Evolutionary conservation across 1,284 basidiomycete species (phyloP).

Genomic region (Cutaneotrichosporon spelunceum): DNA sequence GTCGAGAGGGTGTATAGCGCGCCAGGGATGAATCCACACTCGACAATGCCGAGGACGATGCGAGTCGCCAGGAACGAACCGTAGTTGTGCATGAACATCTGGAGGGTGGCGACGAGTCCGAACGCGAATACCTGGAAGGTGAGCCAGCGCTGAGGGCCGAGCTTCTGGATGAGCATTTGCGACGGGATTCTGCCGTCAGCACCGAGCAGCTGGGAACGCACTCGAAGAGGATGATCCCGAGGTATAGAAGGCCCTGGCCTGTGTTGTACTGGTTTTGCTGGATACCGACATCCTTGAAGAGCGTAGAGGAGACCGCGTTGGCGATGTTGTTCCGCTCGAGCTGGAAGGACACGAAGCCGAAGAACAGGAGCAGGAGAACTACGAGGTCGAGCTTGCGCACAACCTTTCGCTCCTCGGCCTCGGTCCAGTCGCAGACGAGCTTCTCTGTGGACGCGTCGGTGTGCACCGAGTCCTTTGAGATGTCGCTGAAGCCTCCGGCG

Average conservation of each 20-base stretch:
- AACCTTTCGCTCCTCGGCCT: neutral
- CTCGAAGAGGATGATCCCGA: slow-evolving; percentile 45
- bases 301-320: slow-evolving; percentile 10
- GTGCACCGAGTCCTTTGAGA: neutral
- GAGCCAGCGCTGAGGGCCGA: slow-evolving; percentile 37
- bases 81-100: slow-evolving; percentile 29
- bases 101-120: slow-evolving; percentile 33
- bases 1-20: slow-evolving; percentile 23
- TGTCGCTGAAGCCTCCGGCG: neutral
- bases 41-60: slow-evolving; percentile 28
- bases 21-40: slow-evolving; percentile 29
- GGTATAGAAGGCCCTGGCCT: slow-evolving; percentile 38
- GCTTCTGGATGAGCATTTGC: slow-evolving; percentile 30
- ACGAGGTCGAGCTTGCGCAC: neutral
- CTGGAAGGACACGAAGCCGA: slow-evolving; percentile 45
- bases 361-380: slow-evolving; percentile 23
- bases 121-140: slow-evolving; percentile 32
- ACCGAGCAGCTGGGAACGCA: neutral
- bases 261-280: slow-evolving; percentile 43
- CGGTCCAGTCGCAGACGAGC: slow-evolving; percentile 4
- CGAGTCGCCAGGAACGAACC: slow-evolving; percentile 30
- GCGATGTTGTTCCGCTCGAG: slow-evolving; percentile 27
- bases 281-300: slow-evolving; percentile 33
- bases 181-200: slow-evolving; percentile 31
- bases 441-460: neutral